Conservation (phyloP, 2,329 filamentous ascomycete species). For the Didymella exigua region DNA sequence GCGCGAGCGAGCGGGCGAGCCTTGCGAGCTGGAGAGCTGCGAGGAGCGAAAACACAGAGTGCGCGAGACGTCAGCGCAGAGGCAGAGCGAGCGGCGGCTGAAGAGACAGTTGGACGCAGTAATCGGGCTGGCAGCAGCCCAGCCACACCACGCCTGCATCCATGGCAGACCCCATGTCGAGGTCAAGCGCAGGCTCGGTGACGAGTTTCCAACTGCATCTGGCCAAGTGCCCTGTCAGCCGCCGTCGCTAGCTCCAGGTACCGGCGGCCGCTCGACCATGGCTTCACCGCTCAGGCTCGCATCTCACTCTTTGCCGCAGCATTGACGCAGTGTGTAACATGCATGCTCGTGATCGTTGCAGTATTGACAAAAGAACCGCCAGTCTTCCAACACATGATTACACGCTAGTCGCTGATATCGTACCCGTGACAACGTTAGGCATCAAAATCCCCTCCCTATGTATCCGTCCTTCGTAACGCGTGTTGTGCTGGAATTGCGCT, state of each 20-base stretch:
- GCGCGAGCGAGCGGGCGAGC: neutral
- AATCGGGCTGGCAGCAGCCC: slow-evolving; percentile 23
- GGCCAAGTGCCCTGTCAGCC: slow-evolving; percentile 22
- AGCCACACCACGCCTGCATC: slow-evolving; percentile 39
- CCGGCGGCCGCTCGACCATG: slow-evolving; percentile 18
- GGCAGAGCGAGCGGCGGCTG: slow-evolving; percentile 25
- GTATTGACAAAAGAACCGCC: slow-evolving; percentile 23
- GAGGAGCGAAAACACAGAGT: neutral
- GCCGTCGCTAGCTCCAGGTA: slow-evolving; percentile 29
- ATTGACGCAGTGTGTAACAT: slow-evolving; percentile 6
- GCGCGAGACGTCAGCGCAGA: slow-evolving; percentile 13
- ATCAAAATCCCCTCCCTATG: slow-evolving; percentile 15
- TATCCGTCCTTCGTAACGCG: slow-evolving; percentile 11
- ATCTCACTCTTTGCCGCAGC: neutral
- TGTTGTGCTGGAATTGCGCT: slow-evolving; percentile 6
- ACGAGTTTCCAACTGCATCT: slow-evolving; percentile 24
- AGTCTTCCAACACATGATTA: slow-evolving; percentile 9
- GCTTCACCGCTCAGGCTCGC: neutral
- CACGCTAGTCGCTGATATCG: slow-evolving; percentile 18
- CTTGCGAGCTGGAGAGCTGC: neutral
- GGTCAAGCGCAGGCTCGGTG: slow-evolving; percentile 22
- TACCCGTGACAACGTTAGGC: slow-evolving; percentile 16
- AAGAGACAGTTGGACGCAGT: slow-evolving; percentile 18
- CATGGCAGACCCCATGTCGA: slow-evolving; percentile 33
- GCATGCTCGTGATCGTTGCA: slow-evolving; percentile 33